Base-by-base conservation (phyloP, 2,329 filamentous ascomycete genomes). In the Penicillium griseofulvum region DNA sequence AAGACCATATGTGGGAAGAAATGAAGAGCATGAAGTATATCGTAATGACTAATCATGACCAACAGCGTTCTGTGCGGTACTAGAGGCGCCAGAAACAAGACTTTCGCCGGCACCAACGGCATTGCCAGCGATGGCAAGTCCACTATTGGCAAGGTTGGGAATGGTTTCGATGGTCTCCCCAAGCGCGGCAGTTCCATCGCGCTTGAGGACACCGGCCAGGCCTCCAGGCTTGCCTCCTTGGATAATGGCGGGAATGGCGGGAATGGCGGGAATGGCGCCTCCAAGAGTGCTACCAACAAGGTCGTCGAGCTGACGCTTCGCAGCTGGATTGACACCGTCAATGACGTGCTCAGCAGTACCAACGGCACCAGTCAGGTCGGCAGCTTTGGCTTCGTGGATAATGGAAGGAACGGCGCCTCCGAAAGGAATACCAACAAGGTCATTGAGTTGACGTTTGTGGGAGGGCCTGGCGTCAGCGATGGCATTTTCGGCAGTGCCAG, bases 51-150 rank as follows among this genome's bases (percentile, higher is more conserved):
- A 33, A 45, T 33, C 22, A 37, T 46, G 38, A 5, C 56, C 28
- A 38, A 60, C 46, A 11, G 29, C 22, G 14, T 47, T 54, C 26
- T 63, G 54, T 24, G 47, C 59, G 19, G 57, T 59, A 8, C 55
- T 52, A 47, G 54, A 54, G 10, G 50, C 55, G 22, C 56, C 53
- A 33, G 52, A 50, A 3, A 39, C 17, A 31, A 55, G 50, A 29
- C 47, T 57, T 33, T 61, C 46, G 9, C 57, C 60, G 19, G 65
- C 46, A 42, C 56, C 57, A 22, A 63, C 56, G 36, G 61, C 54
- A 12, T 55, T 56, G 8, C 55, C 57, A 29, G 39, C 52, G 11
- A 58, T 53, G 3, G 49, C 31, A 36, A 55, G 31, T 6, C 17
- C 56, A 14, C 51, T 55, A 3, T 57, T 55, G 5, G 46, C 37